These are phyloP conservation scores for Xylariaceae sp. DNA, from an alignment of 2,329 filamentous ascomycete genomes.

Conservation along the genomic window DNA sequence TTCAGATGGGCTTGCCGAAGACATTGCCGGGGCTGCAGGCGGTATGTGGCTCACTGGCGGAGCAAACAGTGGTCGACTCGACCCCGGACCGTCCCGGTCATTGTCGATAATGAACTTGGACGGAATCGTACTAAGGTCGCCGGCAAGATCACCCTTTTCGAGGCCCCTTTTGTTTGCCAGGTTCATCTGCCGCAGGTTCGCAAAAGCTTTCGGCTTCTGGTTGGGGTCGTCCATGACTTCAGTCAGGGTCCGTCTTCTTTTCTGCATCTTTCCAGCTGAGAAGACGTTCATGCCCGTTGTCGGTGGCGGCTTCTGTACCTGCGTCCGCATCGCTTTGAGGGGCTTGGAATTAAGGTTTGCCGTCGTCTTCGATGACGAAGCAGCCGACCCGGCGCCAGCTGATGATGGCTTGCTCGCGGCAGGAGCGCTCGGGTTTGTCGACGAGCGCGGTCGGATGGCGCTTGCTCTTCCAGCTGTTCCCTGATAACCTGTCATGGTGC, in stretches of 20 bases:
- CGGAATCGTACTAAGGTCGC: slow-evolving; percentile 34
- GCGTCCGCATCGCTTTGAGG: slow-evolving; percentile 27
- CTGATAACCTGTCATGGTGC: slow-evolving; percentile 32
- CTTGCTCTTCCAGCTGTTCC: slow-evolving; percentile 34
- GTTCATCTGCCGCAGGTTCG: slow-evolving; percentile 34
- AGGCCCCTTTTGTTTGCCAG: slow-evolving; percentile 40
- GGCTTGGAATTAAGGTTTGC: slow-evolving; percentile 24
- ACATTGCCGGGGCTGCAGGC: background rate
- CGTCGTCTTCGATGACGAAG: slow-evolving; percentile 5
- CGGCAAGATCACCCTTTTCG: slow-evolving; percentile 39
- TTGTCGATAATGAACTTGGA: slow-evolving; percentile 27
- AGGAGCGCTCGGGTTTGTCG: background rate
- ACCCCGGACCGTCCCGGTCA: slow-evolving; percentile 10
- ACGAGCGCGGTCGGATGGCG: slow-evolving; percentile 2
- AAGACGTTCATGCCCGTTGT: slow-evolving; percentile 40
- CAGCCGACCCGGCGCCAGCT: slow-evolving; percentile 5
- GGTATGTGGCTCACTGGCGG: background rate
- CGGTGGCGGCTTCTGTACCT: slow-evolving; percentile 12
- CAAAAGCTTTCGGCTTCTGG: slow-evolving; percentile 39
- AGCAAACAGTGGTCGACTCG: slow-evolving; percentile 10
- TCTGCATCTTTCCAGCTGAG: slow-evolving; percentile 37
- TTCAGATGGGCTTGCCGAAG: background rate
- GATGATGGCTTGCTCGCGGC: slow-evolving; percentile 6
- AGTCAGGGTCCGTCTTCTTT: slow-evolving; percentile 34
- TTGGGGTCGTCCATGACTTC: slow-evolving; percentile 39